Evolutionary conservation across 345 rosid genomes (phyloP), one percentile per base, ranked within the genome.

Genomic region (Nasturtium officinale): DNA sequence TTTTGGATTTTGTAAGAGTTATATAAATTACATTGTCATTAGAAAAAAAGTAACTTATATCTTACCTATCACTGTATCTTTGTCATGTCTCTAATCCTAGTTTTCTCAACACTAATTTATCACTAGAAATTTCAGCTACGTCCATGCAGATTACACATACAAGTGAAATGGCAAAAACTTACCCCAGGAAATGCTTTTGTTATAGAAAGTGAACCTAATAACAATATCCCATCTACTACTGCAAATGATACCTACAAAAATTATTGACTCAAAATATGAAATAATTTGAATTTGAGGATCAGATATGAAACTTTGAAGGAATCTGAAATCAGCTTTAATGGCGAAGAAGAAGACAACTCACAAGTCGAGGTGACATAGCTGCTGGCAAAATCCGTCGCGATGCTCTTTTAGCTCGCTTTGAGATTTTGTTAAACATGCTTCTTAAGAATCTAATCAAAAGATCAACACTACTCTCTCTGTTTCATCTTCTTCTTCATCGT

Each of bases 221-320:
- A 66, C 75, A 92, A 83, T 56, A 87, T 73, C 72, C 96, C 95
- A 77, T 92, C 98, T 62, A 90, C 98, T 62, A 90, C 95, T 20
- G 87, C 92, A 87, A 90, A 92, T 23, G 86, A 90, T 12, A 90
- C 87, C 95, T 88, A 79, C 38, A 69, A 32, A 32, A 10, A 11
- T 40, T 0, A 21, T 23, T 11, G 30, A 29, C 1, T 9, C 9
- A 2, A 35, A 3, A 29, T 7, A 30, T 32, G 35, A 32, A 38
- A 38, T 0, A 38, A 38, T 38, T 38, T 12, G 43, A 38, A 38
- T 38, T 43, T 47, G 45, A 65, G 18, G 17, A 12, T 12, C 11
- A 65, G 23, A 50, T 4, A 30, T 21, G 25, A 50, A 37, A 48
- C 2, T 26, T n/a, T 20, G 23, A 33, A 64, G 57, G 17, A 33